phyloP scores from a whole-genome alignment of 352 stramenopile species.

The Globisporangium polare region DNA sequence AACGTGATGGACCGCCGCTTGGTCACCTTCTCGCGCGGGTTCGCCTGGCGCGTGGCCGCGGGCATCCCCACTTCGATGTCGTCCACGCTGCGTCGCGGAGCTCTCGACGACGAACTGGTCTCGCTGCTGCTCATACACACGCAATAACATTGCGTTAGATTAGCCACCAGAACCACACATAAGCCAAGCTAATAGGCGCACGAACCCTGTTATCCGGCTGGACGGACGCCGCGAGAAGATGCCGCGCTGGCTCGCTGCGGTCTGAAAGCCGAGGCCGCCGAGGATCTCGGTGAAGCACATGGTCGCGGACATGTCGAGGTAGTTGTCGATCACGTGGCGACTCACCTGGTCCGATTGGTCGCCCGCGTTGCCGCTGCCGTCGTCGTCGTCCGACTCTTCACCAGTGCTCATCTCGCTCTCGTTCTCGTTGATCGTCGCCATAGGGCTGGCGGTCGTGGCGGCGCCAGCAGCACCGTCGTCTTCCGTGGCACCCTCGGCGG shows the following conservation, averaged over 20 bases:
- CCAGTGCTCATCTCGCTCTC: slow-evolving; percentile 35
- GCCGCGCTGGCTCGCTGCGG: slow-evolving; percentile 34
- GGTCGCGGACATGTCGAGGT: slow-evolving; percentile 78
- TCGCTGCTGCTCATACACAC: slow-evolving; percentile 13
- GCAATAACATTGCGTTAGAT: neutral
- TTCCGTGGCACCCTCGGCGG: slow-evolving; percentile 10
- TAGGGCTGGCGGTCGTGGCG: slow-evolving; percentile 7
- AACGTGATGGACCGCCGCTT: slow-evolving; percentile 82
- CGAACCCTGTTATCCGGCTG: slow-evolving; percentile 27
- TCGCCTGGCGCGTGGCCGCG: slow-evolving; percentile 39
- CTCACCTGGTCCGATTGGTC: slow-evolving; percentile 44
- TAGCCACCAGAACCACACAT: neutral
- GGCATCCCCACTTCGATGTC: slow-evolving; percentile 77
- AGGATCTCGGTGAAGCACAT: slow-evolving; percentile 69
- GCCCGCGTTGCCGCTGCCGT: slow-evolving; percentile 14
- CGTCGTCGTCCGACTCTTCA: slow-evolving; percentile 35
- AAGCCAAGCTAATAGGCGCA: neutral
- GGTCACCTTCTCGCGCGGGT: slow-evolving; percentile 35
- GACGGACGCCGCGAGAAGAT: slow-evolving; percentile 57
- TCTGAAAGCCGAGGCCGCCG: slow-evolving; percentile 52
- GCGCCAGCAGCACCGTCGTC: slow-evolving; percentile 7
- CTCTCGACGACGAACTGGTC: slow-evolving; percentile 6
- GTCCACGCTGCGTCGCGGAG: slow-evolving; percentile 51
- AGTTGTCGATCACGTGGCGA: slow-evolving; percentile 82
- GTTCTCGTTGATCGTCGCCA: slow-evolving; percentile 32